A percentile compares a stretch with the other conserved stretches of the same genome.
Evolutionary conservation across 257 asterid genomes (phyloP).

Genomic region (Nicotiana benthamiana): DNA sequence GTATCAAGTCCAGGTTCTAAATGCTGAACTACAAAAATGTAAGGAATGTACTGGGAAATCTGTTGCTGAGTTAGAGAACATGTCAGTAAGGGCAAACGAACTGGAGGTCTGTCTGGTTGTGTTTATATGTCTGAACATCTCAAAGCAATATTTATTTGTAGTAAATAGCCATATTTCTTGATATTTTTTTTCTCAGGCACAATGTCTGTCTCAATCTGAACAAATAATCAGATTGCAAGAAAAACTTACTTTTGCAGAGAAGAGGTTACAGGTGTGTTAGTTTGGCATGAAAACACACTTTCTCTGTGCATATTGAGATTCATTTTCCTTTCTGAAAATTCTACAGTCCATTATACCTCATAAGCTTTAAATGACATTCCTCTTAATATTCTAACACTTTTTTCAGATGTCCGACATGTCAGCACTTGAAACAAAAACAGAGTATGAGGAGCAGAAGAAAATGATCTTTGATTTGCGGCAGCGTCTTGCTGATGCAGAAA

Average conservation of each 20-base stretch:
- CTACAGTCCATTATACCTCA: not conserved
- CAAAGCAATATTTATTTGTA: not conserved
- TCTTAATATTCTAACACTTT: conserved; percentile 7
- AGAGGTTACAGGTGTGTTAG: conserved; percentile 52
- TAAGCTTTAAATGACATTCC: not conserved
- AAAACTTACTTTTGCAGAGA: conserved; percentile 55
- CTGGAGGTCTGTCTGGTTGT: conserved; percentile 50
- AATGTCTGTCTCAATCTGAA: conserved; percentile 56
- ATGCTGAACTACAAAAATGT: conserved; percentile 45
- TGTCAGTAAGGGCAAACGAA: conserved; percentile 40
- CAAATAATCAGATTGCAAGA: conserved; percentile 61
- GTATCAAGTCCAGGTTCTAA: conserved; percentile 46
- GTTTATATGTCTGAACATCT: not conserved
- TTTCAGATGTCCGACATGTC: conserved; percentile 64
- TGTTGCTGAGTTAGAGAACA: conserved; percentile 39
- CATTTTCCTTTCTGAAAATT: not conserved
- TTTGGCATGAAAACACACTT: not conserved
- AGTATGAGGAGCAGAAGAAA: conserved; percentile 55
- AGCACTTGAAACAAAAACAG: conserved; percentile 54
- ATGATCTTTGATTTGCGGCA: conserved; percentile 40
- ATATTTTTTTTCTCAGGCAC: conserved; percentile 39
- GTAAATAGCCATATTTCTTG: conserved; percentile 1
- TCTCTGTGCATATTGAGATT: not conserved
- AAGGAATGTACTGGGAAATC: conserved; percentile 59
- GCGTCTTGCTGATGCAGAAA: conserved; percentile 78